These are phyloP conservation scores for Mucor ambiguus DNA, from an alignment of 371 early-diverging fungal genomes.

Conservation along the genomic window DNA sequence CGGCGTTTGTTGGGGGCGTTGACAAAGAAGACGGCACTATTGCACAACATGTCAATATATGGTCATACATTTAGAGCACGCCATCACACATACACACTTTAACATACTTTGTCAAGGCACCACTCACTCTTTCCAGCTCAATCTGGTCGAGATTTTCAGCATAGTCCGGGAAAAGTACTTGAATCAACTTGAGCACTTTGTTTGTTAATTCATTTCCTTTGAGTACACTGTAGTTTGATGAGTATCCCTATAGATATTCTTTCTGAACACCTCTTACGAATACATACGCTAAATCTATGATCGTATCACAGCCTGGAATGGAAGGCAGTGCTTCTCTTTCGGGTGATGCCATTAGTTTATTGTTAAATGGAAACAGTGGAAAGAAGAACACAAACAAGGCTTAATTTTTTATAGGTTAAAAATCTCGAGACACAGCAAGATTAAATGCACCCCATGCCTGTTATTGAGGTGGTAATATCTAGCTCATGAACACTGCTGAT, in stretches of 20 bases:
- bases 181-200: constrained; percentile 24
- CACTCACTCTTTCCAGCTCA: constrained; percentile 62
- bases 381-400: constrained; percentile 1
- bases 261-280: not conserved
- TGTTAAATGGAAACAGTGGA: constrained; percentile 1
- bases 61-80: not conserved
- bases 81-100: not conserved
- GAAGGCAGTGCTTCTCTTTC: constrained; percentile 1
- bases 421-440: not conserved
- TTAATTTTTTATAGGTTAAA: not conserved
- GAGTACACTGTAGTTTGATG: constrained; percentile 13
- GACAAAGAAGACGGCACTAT: constrained; percentile 73
- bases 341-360: constrained; percentile 6
- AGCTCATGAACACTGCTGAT: no score
- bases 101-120: constrained; percentile 78
- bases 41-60: not conserved
- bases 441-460: not conserved
- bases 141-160: constrained; percentile 38
- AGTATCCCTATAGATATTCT: not conserved
- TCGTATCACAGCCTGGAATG: constrained; percentile 30
- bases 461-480: no score
- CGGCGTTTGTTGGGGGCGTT: constrained; percentile 47
- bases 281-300: constrained; percentile 27
- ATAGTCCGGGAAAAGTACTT: constrained; percentile 49
- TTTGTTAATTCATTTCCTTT: constrained; percentile 27